A percentile compares a stretch with the other conserved stretches of the same genome.
phyloP scores from a whole-genome alignment of 1,139 yeast species.

The Hemisphaericaspora xylofermentans region DNA sequence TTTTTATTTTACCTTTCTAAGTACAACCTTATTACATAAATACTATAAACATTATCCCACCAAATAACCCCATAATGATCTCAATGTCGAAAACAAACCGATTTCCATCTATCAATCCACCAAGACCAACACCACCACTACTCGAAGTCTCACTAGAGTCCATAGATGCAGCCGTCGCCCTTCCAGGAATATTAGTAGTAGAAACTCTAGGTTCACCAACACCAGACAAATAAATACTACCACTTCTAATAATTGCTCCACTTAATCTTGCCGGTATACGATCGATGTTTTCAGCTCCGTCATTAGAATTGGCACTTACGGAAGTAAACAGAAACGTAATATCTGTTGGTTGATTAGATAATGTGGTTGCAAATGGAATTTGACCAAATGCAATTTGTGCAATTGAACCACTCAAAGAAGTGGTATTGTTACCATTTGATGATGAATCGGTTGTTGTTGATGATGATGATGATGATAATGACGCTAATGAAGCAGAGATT shows the following conservation, averaged over 20 bases:
- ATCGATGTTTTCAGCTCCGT: slow-evolving; percentile 17
- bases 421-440: neutral
- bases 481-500: neutral
- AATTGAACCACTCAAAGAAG: slow-evolving; percentile 18
- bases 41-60: neutral
- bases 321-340: slow-evolving; percentile 14
- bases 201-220: neutral
- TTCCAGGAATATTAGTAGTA: slow-evolving; percentile 9
- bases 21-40: neutral
- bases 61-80: neutral
- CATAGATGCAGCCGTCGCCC: slow-evolving; percentile 17
- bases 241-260: slow-evolving; percentile 32
- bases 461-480: too few species aligned
- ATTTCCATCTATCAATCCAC: slow-evolving; percentile 1
- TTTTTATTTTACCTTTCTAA: too few species aligned
- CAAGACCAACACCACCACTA: slow-evolving; percentile 2
- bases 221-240: slow-evolving; percentile 29
- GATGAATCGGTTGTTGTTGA: neutral
- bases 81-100: neutral
- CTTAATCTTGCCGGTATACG: slow-evolving; percentile 36
- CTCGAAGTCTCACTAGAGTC: slow-evolving; percentile 2
- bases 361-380: slow-evolving; percentile 40
- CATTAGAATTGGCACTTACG: slow-evolving; percentile 13
- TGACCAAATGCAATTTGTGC: slow-evolving; percentile 28
- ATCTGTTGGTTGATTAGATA: slow-evolving; percentile 2